Evolutionary conservation across 495 filamentous ascomycete species (phyloP), one percentile per base, ranked within the genome.

Genomic region (Penicillium canariense): DNA sequence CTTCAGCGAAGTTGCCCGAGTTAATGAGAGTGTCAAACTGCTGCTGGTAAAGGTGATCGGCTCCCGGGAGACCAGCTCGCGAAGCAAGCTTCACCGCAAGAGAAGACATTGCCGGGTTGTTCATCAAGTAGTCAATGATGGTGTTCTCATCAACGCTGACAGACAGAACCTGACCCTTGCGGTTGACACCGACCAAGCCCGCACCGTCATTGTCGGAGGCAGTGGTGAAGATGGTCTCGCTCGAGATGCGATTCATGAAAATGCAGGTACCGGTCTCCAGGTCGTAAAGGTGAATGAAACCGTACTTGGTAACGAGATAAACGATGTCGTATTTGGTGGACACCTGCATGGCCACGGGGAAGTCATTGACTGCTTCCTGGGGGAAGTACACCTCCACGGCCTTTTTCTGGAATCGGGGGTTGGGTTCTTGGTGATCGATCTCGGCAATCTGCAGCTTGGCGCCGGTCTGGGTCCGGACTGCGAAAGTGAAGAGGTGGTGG

Each of bases 241-340:
- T 95, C 18, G 94, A 99, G 64, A 99, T 99, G 47, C 94, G 88
- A 75, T 99, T 97, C 92, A 99, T 96, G 83, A 96, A 99, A 66
- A 99, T 93, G 67, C 91, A 94, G n/a, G 89, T 90, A 30, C 89
- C 94, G 5, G 89, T 93, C 76, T 97, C 94, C 39, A 99, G 83
- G 63, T 99, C 94, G 71, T 97, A 97, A 9, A 99, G 82, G 71
- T 99, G 94, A 60, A 99, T 97, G 74, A 97, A 99, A 36, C 94
- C 94, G 67, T 97, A 99, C 68, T 99, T 99, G 15, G 94, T 99
- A 50, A 97, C 90, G 34, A 99, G 83, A 70, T 97, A 97, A 52
- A 97, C 88, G 64, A 99, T 80, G 62, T 90, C 91, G 76, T 97
- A 99, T 70, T 89, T 92, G 62, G 87, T 84, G 12, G 94, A 97